Conservation (phyloP, 1,139 yeast genomes). For the Petasospora rhodanensis region DNA sequence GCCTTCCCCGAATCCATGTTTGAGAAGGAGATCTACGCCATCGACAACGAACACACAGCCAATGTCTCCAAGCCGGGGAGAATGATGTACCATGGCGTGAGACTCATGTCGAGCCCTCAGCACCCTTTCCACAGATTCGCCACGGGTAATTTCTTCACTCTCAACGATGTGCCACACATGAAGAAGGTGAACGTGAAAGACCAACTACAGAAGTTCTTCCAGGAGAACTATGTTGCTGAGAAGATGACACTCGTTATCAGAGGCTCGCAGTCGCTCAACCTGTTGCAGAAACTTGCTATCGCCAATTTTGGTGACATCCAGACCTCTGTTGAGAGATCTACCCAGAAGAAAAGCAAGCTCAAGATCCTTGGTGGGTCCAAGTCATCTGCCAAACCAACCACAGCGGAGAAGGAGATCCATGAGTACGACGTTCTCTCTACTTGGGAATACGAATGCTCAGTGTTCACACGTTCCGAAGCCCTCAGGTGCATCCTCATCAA, state of each 20-base stretch:
- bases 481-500: conserved; percentile 28
- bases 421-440: conserved; percentile 16
- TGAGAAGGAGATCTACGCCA: conserved; percentile 49
- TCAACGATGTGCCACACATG: conserved; percentile 46
- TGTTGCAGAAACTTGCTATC: conserved; percentile 46
- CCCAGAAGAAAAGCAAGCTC: conserved; percentile 9
- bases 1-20: conserved; percentile 39
- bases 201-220: conserved; percentile 47
- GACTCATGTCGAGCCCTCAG: conserved; percentile 39
- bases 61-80: conserved; percentile 43
- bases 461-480: conserved; percentile 21
- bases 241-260: conserved; percentile 54
- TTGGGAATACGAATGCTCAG: conserved; percentile 16
- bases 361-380: conserved; percentile 4
- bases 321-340: conserved; percentile 4
- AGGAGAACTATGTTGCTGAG: conserved; percentile 47
- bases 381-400: background rate
- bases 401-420: conserved; percentile 1
- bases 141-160: conserved; percentile 62
- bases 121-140: conserved; percentile 71
- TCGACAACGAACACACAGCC: conserved; percentile 59
- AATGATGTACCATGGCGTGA: conserved; percentile 53
- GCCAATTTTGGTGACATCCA: conserved; percentile 35
- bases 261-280: conserved; percentile 61
- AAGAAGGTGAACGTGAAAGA: conserved; percentile 49